Evolutionary conservation across 108 stramenopile genomes (phyloP).

Genomic region (Cyclotella kingstonii): DNA sequence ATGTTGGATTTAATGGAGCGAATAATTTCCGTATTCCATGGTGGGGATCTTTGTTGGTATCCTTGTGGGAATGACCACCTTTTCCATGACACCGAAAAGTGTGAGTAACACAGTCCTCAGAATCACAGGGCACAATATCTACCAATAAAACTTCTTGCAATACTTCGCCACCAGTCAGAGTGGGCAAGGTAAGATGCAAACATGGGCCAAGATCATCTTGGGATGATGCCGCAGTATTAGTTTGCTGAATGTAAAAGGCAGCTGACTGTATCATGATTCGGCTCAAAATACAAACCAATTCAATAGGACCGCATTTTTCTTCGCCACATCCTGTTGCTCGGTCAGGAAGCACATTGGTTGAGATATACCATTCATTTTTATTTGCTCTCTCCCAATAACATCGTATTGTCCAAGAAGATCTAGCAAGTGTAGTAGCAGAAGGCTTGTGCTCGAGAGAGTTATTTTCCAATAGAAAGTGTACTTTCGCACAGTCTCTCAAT

Average conservation of each 20-base stretch:
- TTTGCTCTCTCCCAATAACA: slow-evolving; percentile 7
- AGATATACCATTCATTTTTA: not conserved
- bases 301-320: slow-evolving; percentile 5
- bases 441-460: not conserved
- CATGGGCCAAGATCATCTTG: not conserved
- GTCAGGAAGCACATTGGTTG: too few species aligned
- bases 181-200: slow-evolving; percentile 20
- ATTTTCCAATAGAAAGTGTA: too few species aligned
- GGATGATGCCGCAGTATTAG: not conserved
- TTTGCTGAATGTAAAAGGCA: not conserved
- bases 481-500: slow-evolving; percentile 1
- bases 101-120: not conserved
- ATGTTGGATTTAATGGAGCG: slow-evolving; percentile 7
- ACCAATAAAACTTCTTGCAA: slow-evolving; percentile 7
- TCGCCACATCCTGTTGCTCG: not conserved
- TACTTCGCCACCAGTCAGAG: not conserved
- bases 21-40: slow-evolving; percentile 9
- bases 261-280: slow-evolving; percentile 34
- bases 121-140: not conserved
- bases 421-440: not conserved
- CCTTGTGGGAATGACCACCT: too few species aligned
- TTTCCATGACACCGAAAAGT: too few species aligned
- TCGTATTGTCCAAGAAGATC: too few species aligned
- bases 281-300: slow-evolving; percentile 20
- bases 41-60: not conserved